A percentile compares a stretch with the other conserved stretches of the same genome.
Conservation (phyloP, 2,329 filamentous ascomycete species). For the Curvularia eragrostidis region DNA sequence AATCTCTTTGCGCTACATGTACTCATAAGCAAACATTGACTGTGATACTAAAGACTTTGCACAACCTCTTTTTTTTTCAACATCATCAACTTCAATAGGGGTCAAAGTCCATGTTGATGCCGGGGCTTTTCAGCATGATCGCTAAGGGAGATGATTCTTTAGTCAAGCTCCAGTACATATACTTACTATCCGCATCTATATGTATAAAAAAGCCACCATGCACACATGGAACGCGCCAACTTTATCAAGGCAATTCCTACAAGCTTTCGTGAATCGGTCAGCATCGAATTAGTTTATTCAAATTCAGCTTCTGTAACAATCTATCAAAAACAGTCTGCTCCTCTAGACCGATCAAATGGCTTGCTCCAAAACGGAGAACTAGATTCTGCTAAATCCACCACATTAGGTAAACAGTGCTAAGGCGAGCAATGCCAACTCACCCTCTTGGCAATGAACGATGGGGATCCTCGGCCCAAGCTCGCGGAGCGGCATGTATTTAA, state of each 20-base stretch:
- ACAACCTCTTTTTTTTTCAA: too few species aligned
- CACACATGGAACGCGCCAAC: background rate
- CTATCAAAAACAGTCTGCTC: background rate
- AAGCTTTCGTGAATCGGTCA: background rate
- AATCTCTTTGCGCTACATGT: too few species aligned
- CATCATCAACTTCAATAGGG: too few species aligned
- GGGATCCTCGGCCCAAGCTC: background rate
- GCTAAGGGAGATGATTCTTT: too few species aligned
- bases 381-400: background rate
- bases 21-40: too few species aligned
- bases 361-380: background rate
- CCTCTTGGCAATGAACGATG: background rate
- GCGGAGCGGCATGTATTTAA: background rate
- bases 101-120: too few species aligned
- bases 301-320: background rate
- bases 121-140: too few species aligned
- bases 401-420: background rate
- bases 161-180: too few species aligned
- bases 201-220: background rate
- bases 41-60: too few species aligned
- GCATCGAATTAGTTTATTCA: background rate
- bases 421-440: background rate
- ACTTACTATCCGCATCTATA: background rate
- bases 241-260: background rate
- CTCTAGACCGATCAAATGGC: background rate